Conservation (phyloP, 306 rosid species). For the Herpetospermum pedunculosum region DNA sequence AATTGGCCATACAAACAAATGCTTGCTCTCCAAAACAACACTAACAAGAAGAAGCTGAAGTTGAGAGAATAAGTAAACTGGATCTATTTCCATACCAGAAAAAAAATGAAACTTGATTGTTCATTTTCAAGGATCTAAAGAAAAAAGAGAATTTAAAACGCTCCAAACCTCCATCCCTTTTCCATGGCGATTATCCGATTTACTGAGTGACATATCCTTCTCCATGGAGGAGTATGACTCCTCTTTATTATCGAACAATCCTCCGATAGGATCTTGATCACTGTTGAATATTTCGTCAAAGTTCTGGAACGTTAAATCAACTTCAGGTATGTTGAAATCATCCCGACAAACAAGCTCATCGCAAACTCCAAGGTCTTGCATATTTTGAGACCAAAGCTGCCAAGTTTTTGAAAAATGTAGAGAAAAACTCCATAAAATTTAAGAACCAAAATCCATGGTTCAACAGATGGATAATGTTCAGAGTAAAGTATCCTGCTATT, state of each 20-base stretch:
- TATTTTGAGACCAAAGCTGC: slow-evolving; percentile 86
- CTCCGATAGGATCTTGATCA: slow-evolving; percentile 50
- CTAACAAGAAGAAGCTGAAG: background rate
- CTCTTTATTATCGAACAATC: slow-evolving; percentile 33
- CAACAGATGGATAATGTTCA: background rate
- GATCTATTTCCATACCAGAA: background rate
- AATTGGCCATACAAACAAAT: background rate
- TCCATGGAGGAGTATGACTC: slow-evolving; percentile 35
- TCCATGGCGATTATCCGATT: slow-evolving; percentile 31
- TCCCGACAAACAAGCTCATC: slow-evolving; percentile 56
- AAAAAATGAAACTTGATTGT: background rate
- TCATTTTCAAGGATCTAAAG: background rate
- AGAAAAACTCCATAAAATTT: background rate
- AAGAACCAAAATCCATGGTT: background rate
- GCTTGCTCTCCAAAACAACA: background rate
- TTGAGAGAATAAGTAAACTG: background rate
- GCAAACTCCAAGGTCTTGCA: slow-evolving; percentile 89
- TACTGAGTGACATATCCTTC: slow-evolving; percentile 39
- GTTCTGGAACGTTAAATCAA: slow-evolving; percentile 68
- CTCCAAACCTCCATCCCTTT: slow-evolving; percentile 42
- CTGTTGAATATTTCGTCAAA: slow-evolving; percentile 69
- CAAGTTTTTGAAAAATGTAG: slow-evolving; percentile 9
- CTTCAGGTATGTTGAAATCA: slow-evolving; percentile 77
- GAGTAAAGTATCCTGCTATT: background rate
- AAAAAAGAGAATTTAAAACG: background rate